Evolutionary conservation across 305 asterid genomes (phyloP).

Genomic region (Fraxinus xanthoxyloides): DNA sequence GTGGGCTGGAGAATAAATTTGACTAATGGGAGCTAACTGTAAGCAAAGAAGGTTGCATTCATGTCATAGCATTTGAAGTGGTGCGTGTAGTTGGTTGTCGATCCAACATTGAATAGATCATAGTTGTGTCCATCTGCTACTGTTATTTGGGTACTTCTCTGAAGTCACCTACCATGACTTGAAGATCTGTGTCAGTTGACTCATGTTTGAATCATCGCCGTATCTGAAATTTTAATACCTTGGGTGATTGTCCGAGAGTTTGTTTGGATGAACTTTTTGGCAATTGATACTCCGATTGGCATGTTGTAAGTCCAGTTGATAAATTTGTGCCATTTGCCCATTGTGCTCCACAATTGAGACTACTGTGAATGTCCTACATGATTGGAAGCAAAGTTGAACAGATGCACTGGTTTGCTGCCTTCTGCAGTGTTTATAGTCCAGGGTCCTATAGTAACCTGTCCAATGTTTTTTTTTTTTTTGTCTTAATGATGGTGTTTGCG

Average conservation of each 20-base stretch:
- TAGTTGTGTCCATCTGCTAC: slow-evolving; percentile 17
- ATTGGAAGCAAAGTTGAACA: slow-evolving; percentile 3
- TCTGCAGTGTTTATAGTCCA: not conserved
- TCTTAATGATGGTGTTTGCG: slow-evolving; percentile 1
- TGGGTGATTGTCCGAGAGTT: slow-evolving; percentile 7
- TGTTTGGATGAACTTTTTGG: slow-evolving; percentile 10
- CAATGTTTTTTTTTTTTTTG: not conserved
- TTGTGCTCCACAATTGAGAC: not conserved
- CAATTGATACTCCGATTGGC: slow-evolving; percentile 11
- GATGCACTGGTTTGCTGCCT: slow-evolving; percentile 3
- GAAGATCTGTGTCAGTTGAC: slow-evolving; percentile 19
- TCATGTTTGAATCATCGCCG: not conserved
- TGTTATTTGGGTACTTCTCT: not conserved
- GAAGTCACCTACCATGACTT: slow-evolving; percentile 11
- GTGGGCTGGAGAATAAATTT: slow-evolving; percentile 15
- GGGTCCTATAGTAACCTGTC: not conserved
- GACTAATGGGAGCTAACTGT: slow-evolving; percentile 10
- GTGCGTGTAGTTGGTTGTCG: slow-evolving; percentile 12
- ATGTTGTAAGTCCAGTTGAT: not conserved
- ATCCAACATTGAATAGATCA: not conserved
- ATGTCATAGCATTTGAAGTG: slow-evolving; percentile 11
- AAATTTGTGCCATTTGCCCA: not conserved
- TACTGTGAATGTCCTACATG: slow-evolving; percentile 4
- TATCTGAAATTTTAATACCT: slow-evolving; percentile 20
- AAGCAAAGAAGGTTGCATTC: slow-evolving; percentile 12